Percentiles rank a stretch among this genome's conserved stretches.
Evolutionary conservation across 139 green algal genomes (phyloP).

Genomic region (Chlorella vulgaris): DNA sequence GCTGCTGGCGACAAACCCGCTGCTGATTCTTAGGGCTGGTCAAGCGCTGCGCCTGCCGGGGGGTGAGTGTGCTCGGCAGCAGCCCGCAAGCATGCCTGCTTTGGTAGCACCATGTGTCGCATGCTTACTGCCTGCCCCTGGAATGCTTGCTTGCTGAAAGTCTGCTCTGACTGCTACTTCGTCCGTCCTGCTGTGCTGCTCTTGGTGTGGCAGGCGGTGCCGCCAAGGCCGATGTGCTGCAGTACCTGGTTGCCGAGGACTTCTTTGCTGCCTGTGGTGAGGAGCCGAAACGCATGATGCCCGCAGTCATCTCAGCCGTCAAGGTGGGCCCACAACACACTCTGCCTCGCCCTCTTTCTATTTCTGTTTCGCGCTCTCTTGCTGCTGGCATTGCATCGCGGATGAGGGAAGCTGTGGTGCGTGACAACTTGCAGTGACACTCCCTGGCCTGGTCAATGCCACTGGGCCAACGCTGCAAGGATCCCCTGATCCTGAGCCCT

Average conservation of each 20-base stretch:
- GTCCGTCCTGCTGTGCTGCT: neutral
- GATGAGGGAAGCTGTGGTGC: neutral
- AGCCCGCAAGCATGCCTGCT: neutral
- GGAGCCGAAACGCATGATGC: slow-evolving; percentile 5
- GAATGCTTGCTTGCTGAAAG: no score
- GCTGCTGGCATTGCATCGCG: neutral
- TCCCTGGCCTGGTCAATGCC: neutral
- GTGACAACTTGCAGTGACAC: neutral
- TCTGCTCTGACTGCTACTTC: no score
- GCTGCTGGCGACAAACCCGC: slow-evolving; percentile 19
- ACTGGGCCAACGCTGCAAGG: neutral
- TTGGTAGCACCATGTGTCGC: neutral
- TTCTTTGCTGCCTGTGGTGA: slow-evolving; percentile 25
- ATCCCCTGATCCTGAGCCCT: no score
- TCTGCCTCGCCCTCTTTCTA: no score
- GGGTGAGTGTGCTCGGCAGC: neutral
- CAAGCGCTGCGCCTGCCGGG: slow-evolving; percentile 39
- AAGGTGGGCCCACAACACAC: slow-evolving; percentile 6
- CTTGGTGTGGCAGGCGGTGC: slow-evolving; percentile 4
- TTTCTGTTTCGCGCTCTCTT: no score
- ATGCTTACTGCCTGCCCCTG: no score
- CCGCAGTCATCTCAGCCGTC: slow-evolving; percentile 36
- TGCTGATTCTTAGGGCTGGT: slow-evolving; percentile 17
- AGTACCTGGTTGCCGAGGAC: slow-evolving; percentile 51
- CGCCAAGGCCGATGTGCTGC: neutral